Percentiles rank a stretch among this genome's conserved stretches.
phyloP scores from a whole-genome alignment of 768 basidiomycete genomes.

The Termitomyces sp. region DNA sequence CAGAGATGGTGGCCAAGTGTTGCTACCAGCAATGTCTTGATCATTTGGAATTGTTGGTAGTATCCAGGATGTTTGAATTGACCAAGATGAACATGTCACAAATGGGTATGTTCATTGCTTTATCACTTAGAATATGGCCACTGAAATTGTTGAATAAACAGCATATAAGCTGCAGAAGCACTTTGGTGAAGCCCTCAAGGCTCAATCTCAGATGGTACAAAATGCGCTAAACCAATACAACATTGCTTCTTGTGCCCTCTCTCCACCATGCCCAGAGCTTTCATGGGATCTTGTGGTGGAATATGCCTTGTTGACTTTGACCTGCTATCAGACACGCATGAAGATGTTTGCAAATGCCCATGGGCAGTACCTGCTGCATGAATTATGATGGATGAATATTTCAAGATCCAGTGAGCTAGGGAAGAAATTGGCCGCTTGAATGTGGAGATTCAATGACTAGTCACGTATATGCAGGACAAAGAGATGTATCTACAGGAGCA shows the following conservation, averaged over 20 bases:
- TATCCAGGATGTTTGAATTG: not conserved
- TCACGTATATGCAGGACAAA: not conserved
- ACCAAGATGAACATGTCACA: constrained; percentile 6
- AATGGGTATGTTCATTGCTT: not conserved
- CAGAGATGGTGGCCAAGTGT: constrained; percentile 6
- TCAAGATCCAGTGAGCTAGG: not conserved
- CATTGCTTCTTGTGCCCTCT: not conserved
- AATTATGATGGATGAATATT: not conserved
- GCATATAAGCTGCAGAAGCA: not conserved
- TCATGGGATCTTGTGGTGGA: not conserved
- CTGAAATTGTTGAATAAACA: not conserved
- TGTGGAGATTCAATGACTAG: not conserved
- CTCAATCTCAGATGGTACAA: not conserved
- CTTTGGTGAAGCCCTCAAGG: not conserved
- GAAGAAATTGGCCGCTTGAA: not conserved
- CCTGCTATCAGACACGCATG: not conserved
- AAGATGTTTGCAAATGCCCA: not conserved
- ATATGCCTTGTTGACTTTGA: not conserved
- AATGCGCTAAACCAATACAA: not conserved
- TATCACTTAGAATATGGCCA: not conserved
- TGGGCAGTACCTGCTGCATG: not conserved
- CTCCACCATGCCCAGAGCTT: not conserved
- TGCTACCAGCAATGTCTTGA: constrained; percentile 11
- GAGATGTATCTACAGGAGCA: not conserved
- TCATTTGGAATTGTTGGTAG: not conserved